Conservation (phyloP, 768 basidiomycete species). For the Dentipellis sp. region DNA sequence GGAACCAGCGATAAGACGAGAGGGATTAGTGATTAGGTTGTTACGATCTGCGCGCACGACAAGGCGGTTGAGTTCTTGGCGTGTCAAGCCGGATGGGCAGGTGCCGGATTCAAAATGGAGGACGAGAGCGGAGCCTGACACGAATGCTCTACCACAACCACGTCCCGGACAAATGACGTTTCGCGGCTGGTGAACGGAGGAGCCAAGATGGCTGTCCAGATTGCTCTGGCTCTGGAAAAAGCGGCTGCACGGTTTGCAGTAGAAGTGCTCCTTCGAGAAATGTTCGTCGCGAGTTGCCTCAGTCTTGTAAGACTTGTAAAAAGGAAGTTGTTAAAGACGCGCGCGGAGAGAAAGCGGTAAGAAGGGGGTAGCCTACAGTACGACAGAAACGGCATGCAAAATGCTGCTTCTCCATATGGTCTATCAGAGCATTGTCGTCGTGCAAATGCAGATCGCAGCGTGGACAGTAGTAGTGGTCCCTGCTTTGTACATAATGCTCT, state of each 20-base stretch:
- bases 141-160: conserved; percentile 39
- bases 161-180: conserved; percentile 26
- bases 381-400: background rate
- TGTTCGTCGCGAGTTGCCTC: conserved; percentile 5
- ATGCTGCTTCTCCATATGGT: conserved; percentile 1
- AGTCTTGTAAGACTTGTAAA: background rate
- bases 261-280: conserved; percentile 18
- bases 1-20: conserved; percentile 36
- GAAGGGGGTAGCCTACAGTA: background rate
- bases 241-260: conserved; percentile 36
- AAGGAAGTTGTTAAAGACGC: background rate
- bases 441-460: conserved; percentile 1
- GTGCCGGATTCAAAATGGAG: conserved; percentile 55
- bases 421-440: conserved; percentile 1
- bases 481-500: conserved; percentile 38
- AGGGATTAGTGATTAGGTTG: conserved; percentile 47
- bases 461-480: conserved; percentile 8
- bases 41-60: conserved; percentile 34
- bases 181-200: conserved; percentile 37
- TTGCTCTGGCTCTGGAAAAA: conserved; percentile 33
- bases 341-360: background rate
- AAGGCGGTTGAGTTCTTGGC: conserved; percentile 28
- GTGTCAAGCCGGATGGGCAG: conserved; percentile 42
- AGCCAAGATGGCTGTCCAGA: conserved; percentile 41
- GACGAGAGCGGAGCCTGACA: conserved; percentile 44